phyloP scores from a whole-genome alignment of 2,329 filamentous ascomycete species.

The Fusarium foetens region DNA sequence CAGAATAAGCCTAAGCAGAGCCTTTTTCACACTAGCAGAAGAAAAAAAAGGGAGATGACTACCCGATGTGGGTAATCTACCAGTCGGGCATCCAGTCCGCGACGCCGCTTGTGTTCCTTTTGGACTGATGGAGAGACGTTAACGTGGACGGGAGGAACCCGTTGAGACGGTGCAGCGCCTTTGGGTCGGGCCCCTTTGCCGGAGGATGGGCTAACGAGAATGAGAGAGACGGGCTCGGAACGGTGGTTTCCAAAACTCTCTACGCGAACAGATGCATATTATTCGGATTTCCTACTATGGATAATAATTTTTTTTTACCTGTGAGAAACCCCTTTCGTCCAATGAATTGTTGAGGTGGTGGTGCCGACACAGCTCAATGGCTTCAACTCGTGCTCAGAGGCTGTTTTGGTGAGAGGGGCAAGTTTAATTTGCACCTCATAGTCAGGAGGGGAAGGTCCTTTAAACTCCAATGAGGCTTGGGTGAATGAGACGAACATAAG shows the following conservation, averaged over 20 bases:
- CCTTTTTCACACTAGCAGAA: conserved; percentile 21
- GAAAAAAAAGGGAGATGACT: conserved; percentile 33
- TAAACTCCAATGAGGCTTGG: conserved; percentile 13
- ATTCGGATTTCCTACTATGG: neutral
- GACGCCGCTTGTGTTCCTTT: conserved; percentile 23
- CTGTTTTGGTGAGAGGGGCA: conserved; percentile 27
- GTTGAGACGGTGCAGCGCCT: conserved; percentile 32
- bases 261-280: conserved; percentile 9
- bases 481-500: conserved; percentile 26
- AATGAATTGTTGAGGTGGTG: conserved; percentile 11
- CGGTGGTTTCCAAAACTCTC: conserved; percentile 12
- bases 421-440: conserved; percentile 34
- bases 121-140: conserved; percentile 20
- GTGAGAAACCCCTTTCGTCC: neutral
- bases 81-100: conserved; percentile 23
- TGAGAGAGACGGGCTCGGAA: conserved; percentile 8
- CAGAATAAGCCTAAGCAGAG: conserved; percentile 29
- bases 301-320: neutral
- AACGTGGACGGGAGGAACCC: conserved; percentile 32
- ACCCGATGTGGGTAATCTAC: conserved; percentile 29
- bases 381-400: conserved; percentile 14
- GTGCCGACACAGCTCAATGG: conserved; percentile 4
- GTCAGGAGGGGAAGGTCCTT: conserved; percentile 23
- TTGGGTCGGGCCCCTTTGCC: conserved; percentile 29
- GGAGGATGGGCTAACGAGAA: conserved; percentile 24